Percentiles rank a stretch among this genome's conserved stretches.
Evolutionary conservation across 1,284 basidiomycete species (phyloP).

Genomic region (Ganoderma leucocontextum): DNA sequence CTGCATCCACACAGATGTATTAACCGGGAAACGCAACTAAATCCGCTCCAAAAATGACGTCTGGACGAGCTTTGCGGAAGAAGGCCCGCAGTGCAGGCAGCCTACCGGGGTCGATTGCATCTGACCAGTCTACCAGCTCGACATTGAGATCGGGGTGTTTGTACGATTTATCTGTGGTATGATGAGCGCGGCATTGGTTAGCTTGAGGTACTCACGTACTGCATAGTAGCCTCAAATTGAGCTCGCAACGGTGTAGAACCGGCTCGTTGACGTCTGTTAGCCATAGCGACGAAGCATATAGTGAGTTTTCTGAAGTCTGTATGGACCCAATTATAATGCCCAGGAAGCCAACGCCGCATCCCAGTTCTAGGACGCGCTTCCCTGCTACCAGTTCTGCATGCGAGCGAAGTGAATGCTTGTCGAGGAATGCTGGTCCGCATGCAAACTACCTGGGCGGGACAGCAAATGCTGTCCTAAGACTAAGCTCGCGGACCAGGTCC

Average conservation of each 20-base stretch:
- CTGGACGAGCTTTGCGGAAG: conserved; percentile 54
- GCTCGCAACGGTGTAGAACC: conserved; percentile 68
- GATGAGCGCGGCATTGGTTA: too few species aligned
- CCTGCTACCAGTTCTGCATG: conserved; percentile 55
- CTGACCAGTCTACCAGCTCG: conserved; percentile 67
- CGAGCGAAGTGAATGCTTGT: conserved; percentile 10
- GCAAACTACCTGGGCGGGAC: conserved; percentile 53
- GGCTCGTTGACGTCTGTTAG: conserved; percentile 71
- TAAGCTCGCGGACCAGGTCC: conserved; percentile 80
- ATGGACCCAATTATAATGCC: conserved; percentile 67
- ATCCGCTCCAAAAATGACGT: conserved; percentile 76
- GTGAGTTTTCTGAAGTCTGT: conserved; percentile 14
- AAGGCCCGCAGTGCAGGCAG: conserved; percentile 38
- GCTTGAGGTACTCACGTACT: conserved; percentile 55
- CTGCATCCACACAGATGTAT: background rate
- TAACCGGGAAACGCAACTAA: conserved; percentile 51
- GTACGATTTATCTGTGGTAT: conserved; percentile 57
- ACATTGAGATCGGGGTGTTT: conserved; percentile 54
- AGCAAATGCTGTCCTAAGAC: conserved; percentile 72
- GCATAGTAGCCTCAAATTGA: conserved; percentile 66
- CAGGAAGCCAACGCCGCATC: conserved; percentile 77
- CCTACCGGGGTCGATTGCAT: conserved; percentile 52
- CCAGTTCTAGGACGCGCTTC: conserved; percentile 71
- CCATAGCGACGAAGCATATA: conserved; percentile 46
- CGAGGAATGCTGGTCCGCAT: background rate